Evolutionary conservation across 2,329 filamentous ascomycete genomes (phyloP), one percentile per base, ranked within the genome.

Genomic region (Venturia oleaginea): DNA sequence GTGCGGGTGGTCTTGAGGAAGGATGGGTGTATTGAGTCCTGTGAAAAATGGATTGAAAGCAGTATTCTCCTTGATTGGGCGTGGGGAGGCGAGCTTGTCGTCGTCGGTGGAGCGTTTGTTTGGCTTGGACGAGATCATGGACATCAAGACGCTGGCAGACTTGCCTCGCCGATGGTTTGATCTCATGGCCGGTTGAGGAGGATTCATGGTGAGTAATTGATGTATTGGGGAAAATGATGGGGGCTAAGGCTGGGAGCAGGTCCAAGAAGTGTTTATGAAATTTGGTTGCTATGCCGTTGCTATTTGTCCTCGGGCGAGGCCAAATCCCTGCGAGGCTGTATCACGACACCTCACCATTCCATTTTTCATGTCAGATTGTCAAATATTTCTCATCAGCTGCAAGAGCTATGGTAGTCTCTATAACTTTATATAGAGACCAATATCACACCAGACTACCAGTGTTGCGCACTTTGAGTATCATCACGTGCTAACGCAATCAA

Each of bases 1-100:
- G 67, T 81, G 78, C 15, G 79, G 78, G 70, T 81, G 79, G 68
- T 83, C 77, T 46, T 77, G 76, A 34, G 81, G 80, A n/a, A 81
- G 73, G 64, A 83, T 73, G 32, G 79, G 77, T 42, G 34, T 42
- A 24, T 62, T 30, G 7, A 34, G 5, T 38, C 22, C 40, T 6
- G 34, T 4, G 17, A 40, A 15, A 27, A 60, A 42, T 27, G 59
- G 57, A 38, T 37, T 46, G 8, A 32, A 38, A 27, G 42, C 54
- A 42, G 34, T 30, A 7, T 30, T 64, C 43, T 57, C 66, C 65
- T 38, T 68, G 67, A 60, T 68, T 67, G 59, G 71, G 70, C 67
- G 72, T 69, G 64, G 70, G 37, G 62, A 72, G 62, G 75, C 69
- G 55, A 70, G 68, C 59, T 71, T 71, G 62, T 73, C 73, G 15